Evolutionary conservation across 2,329 filamentous ascomycete species (phyloP).

Genomic region (Fusarium foetens): DNA sequence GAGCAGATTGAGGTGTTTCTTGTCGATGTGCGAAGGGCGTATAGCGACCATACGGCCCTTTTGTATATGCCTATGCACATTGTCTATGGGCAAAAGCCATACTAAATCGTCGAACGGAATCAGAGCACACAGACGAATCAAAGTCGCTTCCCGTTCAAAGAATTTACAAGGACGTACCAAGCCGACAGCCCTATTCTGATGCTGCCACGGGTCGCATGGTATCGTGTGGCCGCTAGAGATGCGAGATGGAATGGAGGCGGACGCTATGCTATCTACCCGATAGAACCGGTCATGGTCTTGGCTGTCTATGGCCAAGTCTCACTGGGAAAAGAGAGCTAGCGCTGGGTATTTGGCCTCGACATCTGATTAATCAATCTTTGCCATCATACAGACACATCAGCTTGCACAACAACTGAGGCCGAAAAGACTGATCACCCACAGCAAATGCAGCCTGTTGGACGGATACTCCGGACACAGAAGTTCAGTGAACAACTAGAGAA

Average conservation of each 20-base stretch:
- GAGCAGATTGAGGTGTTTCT: conserved; percentile 62
- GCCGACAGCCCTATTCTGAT: neutral
- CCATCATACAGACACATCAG: neutral
- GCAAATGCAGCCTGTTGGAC: neutral
- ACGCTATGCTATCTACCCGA: conserved; percentile 2
- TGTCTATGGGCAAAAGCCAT: conserved; percentile 64
- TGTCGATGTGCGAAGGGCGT: conserved; percentile 59
- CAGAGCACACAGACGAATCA: neutral
- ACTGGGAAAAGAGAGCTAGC: neutral
- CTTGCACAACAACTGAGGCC: neutral
- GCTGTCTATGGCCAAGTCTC: neutral
- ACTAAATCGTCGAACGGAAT: conserved; percentile 16
- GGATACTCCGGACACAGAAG: neutral
- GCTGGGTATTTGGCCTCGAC: neutral
- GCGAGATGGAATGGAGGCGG: conserved; percentile 9
- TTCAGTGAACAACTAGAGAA: neutral
- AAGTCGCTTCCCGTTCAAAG: neutral
- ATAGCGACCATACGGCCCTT: conserved; percentile 56
- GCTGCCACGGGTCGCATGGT: neutral
- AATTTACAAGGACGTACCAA: neutral
- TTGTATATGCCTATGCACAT: conserved; percentile 67
- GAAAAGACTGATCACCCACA: neutral
- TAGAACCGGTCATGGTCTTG: neutral
- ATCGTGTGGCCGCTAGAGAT: conserved; percentile 8
- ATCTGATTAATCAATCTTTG: neutral